Percentiles rank a stretch among this genome's conserved stretches.
Conservation (phyloP, 2,329 filamentous ascomycete species). For the Pyrenochaeta sp. region DNA sequence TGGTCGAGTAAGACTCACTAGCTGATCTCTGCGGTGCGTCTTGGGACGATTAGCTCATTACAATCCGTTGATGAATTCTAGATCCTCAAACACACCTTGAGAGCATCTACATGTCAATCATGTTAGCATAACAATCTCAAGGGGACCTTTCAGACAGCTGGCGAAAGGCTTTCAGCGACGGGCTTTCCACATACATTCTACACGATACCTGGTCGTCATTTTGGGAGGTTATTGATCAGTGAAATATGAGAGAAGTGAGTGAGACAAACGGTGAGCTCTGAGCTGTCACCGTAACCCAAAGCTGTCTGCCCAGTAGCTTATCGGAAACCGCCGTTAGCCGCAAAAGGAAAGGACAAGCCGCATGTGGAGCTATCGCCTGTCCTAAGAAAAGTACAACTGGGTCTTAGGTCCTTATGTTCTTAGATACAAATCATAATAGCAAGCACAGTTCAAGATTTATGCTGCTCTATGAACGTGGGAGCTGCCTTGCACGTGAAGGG, state of each 20-base stretch:
- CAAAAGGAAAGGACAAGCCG: slow-evolving; percentile 23
- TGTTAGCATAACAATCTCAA: slow-evolving; percentile 21
- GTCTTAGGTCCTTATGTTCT: not conserved
- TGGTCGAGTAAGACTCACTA: slow-evolving; percentile 67
- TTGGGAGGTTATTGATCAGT: slow-evolving; percentile 12
- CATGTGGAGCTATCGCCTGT: slow-evolving; percentile 23
- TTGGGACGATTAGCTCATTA: slow-evolving; percentile 54
- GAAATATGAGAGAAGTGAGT: slow-evolving; percentile 5
- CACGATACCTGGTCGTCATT: slow-evolving; percentile 54
- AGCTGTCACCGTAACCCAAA: slow-evolving; percentile 27
- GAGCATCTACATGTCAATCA: slow-evolving; percentile 61
- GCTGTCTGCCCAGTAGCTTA: slow-evolving; percentile 28
- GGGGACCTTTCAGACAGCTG: not conserved
- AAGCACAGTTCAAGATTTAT: not conserved
- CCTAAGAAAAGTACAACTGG: slow-evolving; percentile 7
- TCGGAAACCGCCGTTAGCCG: slow-evolving; percentile 38
- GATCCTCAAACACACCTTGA: slow-evolving; percentile 62
- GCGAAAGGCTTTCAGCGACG: not conserved
- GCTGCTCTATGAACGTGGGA: slow-evolving; percentile 3
- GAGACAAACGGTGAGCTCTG: slow-evolving; percentile 16
- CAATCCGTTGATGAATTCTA: slow-evolving; percentile 15
- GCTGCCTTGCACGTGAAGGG: not conserved
- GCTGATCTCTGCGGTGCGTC: slow-evolving; percentile 89
- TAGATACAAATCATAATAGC: too few relatives aligned
- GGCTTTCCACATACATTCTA: slow-evolving; percentile 47